A percentile compares a stretch with the other conserved stretches of the same genome.
Evolutionary conservation across 306 rosid species (phyloP).

Genomic region (Ormosia emarginata): DNA sequence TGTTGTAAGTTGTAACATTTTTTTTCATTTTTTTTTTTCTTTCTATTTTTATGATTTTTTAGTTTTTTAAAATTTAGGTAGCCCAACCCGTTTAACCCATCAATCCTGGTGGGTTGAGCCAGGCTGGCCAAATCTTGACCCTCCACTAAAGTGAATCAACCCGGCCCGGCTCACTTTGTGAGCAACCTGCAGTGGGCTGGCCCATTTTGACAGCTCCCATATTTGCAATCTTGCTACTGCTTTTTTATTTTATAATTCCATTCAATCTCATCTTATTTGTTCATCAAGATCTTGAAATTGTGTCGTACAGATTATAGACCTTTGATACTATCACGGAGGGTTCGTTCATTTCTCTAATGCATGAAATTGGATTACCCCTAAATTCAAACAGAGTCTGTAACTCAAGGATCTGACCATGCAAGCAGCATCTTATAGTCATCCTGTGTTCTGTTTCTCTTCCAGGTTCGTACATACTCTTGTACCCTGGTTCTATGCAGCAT

Average conservation of each 20-base stretch:
- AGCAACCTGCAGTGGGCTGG: no score
- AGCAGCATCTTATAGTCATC: conserved; percentile 31
- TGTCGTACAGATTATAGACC: not conserved
- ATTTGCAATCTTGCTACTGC: not conserved
- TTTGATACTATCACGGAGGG: not conserved
- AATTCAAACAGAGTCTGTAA: conserved; percentile 16
- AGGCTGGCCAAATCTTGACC: no score
- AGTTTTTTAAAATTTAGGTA: no score
- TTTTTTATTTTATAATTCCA: not conserved
- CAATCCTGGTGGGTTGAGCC: no score
- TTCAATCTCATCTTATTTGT: not conserved
- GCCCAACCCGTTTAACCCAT: no score
- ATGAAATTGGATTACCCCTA: conserved; percentile 18
- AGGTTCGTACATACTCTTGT: conserved; percentile 30
- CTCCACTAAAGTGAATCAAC: no score
- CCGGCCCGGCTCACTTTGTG: no score
- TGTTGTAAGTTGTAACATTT: no score
- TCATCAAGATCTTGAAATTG: not conserved
- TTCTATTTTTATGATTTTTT: no score
- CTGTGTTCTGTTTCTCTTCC: conserved; percentile 36
- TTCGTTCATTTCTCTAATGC: not conserved
- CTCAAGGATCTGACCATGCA: conserved; percentile 40
- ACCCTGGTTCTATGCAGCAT: not conserved
- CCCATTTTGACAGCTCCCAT: not conserved
- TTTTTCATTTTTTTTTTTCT: no score